phyloP scores from a whole-genome alignment of 306 rosid genomes.

The Gastrolobium villosum region DNA sequence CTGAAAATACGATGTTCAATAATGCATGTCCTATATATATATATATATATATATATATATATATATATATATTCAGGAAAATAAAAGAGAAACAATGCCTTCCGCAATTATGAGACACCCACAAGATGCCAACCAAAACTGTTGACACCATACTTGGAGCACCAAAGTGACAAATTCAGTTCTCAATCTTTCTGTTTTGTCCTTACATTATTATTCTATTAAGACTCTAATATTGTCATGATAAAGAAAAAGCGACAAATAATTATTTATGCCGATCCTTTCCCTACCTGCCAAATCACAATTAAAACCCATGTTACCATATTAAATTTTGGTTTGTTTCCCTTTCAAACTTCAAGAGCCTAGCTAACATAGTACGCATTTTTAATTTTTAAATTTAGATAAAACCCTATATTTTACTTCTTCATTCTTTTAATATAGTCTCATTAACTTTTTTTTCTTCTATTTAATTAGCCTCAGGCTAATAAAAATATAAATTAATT shows the following conservation, averaged over 20 bases:
- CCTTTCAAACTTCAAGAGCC: slow-evolving; percentile 14
- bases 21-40: not conserved
- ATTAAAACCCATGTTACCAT: slow-evolving; percentile 33
- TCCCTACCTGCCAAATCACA: slow-evolving; percentile 14
- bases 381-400: not conserved
- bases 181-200: slow-evolving; percentile 16
- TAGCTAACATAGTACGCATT: not conserved
- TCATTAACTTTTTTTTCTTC: not conserved
- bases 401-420: not conserved
- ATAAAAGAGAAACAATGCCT: not conserved
- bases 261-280: slow-evolving; percentile 7
- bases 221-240: slow-evolving; percentile 28
- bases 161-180: slow-evolving; percentile 1
- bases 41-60: not conserved
- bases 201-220: slow-evolving; percentile 1
- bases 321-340: not conserved
- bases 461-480: not conserved
- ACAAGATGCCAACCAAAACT: slow-evolving; percentile 22
- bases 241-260: not conserved
- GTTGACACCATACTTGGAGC: slow-evolving; percentile 10
- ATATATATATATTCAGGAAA: not conserved
- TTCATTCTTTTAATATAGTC: not conserved
- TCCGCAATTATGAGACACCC: not conserved
- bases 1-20: slow-evolving; percentile 38
- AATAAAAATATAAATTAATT: not conserved